A percentile compares a stretch with the other conserved stretches of the same genome.
phyloP scores from a whole-genome alignment of 108 stramenopile species.

The Mediolabrus comicus region DNA sequence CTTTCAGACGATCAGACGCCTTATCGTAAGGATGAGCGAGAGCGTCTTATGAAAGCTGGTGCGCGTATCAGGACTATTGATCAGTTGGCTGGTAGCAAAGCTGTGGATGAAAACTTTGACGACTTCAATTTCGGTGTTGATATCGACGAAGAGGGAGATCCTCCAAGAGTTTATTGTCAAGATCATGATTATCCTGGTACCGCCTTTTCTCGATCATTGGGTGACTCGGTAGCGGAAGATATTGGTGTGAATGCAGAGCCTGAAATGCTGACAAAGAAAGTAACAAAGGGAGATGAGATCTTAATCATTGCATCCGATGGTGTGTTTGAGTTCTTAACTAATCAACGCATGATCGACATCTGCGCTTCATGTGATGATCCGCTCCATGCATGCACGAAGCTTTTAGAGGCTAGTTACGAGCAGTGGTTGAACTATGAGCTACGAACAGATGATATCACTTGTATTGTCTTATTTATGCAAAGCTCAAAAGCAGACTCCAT shows the following conservation, averaged over 20 bases:
- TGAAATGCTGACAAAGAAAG: constrained; percentile 70
- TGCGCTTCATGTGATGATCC: constrained; percentile 69
- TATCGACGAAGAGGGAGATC: constrained; percentile 88
- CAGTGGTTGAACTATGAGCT: constrained; percentile 97
- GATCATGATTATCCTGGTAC: constrained; percentile 90
- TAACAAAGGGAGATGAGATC: constrained; percentile 78
- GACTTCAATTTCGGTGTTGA: constrained; percentile 64
- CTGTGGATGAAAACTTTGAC: constrained; percentile 59
- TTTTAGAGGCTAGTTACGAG: constrained; percentile 94
- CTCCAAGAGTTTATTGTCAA: constrained; percentile 86
- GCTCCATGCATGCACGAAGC: constrained; percentile 89
- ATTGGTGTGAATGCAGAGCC: constrained; percentile 90
- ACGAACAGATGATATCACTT: constrained; percentile 98
- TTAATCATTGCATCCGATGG: constrained; percentile 94
- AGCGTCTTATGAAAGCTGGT: constrained; percentile 62
- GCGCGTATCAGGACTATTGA: constrained; percentile 76
- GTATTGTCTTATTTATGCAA: constrained; percentile 81
- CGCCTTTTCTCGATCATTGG: constrained; percentile 93
- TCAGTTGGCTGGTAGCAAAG: constrained; percentile 76
- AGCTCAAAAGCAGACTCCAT: not conserved
- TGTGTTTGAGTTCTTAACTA: constrained; percentile 95
- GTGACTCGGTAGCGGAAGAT: constrained; percentile 87
- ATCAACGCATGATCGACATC: constrained; percentile 76
- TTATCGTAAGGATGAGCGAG: constrained; percentile 84
- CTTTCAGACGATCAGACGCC: constrained; percentile 89